Percentiles rank a stretch among this genome's conserved stretches.
Conservation (phyloP, 306 rosid genomes). For the Trichosanthes cucumerina region DNA sequence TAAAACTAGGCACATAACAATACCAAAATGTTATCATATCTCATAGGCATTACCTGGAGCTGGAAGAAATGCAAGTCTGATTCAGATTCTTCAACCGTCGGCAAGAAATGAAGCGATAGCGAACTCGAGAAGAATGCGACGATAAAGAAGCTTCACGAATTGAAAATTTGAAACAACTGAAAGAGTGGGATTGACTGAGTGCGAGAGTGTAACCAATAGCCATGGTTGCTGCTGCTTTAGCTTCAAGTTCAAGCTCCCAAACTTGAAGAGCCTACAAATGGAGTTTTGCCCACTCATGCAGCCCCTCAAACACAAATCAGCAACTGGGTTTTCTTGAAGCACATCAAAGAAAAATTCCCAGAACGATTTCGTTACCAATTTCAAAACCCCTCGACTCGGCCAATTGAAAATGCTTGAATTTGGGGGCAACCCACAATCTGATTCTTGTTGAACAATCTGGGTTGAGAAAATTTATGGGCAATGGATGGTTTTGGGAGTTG, state of each 20-base stretch:
- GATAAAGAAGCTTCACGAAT: slow-evolving; percentile 26
- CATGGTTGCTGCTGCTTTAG: slow-evolving; percentile 33
- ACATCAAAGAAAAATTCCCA: neutral
- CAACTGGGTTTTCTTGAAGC: neutral
- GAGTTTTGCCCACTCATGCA: slow-evolving; percentile 70
- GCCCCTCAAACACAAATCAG: slow-evolving; percentile 24
- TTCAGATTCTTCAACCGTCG: slow-evolving; percentile 38
- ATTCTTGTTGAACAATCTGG: neutral
- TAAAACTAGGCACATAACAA: neutral
- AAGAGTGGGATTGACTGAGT: slow-evolving; percentile 18
- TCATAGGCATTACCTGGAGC: slow-evolving; percentile 19
- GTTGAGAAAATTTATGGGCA: neutral
- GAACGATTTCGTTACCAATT: neutral
- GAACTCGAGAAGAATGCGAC: slow-evolving; percentile 33
- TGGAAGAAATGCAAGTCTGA: slow-evolving; percentile 23
- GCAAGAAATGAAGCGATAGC: slow-evolving; percentile 50
- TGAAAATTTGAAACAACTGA: slow-evolving; percentile 22
- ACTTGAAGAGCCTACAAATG: slow-evolving; percentile 39
- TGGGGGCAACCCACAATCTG: neutral
- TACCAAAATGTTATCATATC: neutral
- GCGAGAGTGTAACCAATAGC: slow-evolving; percentile 44
- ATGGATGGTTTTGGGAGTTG: neutral
- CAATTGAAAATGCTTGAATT: neutral
- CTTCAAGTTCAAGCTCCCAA: slow-evolving; percentile 40
- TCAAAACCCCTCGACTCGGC: neutral